Evolutionary conservation across 441 rosid species (phyloP).

Genomic region (Gossypium schwendimanii): DNA sequence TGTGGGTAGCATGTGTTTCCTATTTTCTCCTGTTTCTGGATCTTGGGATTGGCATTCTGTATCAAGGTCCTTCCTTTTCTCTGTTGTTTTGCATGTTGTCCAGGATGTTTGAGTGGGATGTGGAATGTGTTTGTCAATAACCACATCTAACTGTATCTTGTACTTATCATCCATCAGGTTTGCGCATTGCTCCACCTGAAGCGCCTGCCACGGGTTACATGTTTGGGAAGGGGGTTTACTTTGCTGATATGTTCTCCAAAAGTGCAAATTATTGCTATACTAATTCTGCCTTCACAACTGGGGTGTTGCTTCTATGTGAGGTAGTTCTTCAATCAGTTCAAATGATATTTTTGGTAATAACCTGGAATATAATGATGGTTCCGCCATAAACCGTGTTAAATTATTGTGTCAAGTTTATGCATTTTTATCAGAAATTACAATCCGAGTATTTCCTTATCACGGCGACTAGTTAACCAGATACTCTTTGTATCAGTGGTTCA

Average conservation of each 20-base stretch:
- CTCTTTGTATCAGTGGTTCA: not conserved
- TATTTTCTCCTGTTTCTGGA: not conserved
- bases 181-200: conserved; percentile 93
- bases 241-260: conserved; percentile 96
- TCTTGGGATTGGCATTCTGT: conserved; percentile 65
- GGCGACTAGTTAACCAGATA: not conserved
- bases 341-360: not conserved
- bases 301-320: conserved; percentile 87
- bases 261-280: conserved; percentile 85
- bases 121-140: not conserved
- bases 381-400: not conserved
- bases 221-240: conserved; percentile 97
- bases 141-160: conserved; percentile 16
- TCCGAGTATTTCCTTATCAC: not conserved
- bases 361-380: not conserved
- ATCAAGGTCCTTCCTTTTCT: conserved; percentile 49
- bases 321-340: conserved; percentile 25
- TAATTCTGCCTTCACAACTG: conserved; percentile 35
- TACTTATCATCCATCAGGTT: conserved; percentile 41
- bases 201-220: conserved; percentile 84
- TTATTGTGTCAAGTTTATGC: not conserved
- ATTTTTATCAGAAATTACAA: not conserved
- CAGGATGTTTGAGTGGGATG: not conserved
- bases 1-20: not conserved
- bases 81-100: not conserved